Evolutionary conservation across 2,329 filamentous ascomycete genomes (phyloP).

Genomic region (Aulographum hederae): DNA sequence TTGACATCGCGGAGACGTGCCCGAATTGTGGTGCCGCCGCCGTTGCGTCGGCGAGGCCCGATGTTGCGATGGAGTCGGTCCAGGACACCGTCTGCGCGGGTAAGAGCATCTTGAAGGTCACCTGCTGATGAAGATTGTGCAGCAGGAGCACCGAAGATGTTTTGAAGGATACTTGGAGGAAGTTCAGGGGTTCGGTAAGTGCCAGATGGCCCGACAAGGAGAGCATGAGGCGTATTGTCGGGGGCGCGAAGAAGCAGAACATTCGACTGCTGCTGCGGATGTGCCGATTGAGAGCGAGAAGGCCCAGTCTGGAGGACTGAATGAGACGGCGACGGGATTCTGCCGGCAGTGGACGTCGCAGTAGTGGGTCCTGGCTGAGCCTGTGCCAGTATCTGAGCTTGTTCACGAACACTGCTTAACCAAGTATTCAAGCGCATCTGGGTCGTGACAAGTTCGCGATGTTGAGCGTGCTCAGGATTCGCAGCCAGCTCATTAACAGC

Average conservation of each 20-base stretch:
- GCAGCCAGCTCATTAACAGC: constrained; percentile 9
- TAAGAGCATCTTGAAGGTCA: too few species aligned
- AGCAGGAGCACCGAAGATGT: background rate
- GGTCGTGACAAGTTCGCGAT: constrained; percentile 13
- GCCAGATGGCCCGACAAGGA: constrained; percentile 5
- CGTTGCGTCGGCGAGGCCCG: too few species aligned
- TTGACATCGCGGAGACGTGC: too few species aligned
- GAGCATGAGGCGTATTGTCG: constrained; percentile 1
- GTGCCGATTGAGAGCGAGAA: background rate
- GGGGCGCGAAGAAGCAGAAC: constrained; percentile 1
- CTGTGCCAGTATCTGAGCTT: background rate
- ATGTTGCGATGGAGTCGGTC: too few species aligned
- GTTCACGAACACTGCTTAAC: background rate
- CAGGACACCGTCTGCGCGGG: too few species aligned
- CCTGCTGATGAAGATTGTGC: constrained; percentile 5
- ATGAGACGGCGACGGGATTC: background rate
- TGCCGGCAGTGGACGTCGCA: background rate
- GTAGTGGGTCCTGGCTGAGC: background rate
- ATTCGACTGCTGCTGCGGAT: background rate
- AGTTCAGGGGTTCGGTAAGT: background rate
- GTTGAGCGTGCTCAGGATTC: constrained; percentile 12
- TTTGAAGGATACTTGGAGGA: background rate
- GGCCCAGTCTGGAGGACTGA: background rate
- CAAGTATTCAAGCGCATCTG: constrained; percentile 8
- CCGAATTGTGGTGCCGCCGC: too few species aligned